Evolutionary conservation across 768 basidiomycete genomes (phyloP), one percentile per base, ranked within the genome.

Genomic region (Russula dissimulans): DNA sequence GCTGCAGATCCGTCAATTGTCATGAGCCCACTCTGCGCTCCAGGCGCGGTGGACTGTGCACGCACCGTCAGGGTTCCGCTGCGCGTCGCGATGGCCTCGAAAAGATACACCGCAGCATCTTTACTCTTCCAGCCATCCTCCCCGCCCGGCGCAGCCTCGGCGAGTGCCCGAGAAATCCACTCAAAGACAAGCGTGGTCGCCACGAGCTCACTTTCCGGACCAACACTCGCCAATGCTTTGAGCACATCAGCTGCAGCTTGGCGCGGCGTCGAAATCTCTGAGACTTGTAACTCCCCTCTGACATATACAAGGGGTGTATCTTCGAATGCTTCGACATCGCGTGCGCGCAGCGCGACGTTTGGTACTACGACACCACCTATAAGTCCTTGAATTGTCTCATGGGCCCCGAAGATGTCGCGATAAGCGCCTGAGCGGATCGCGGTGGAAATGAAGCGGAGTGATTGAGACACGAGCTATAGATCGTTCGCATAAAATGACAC

Each of bases 231-330:
- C 3, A 99, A 77, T 0, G 95, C 91, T 57, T 93, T 89, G 3
- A 97, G 81, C n/a, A 98, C 91, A 67, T 99, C 95, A 0, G 89
- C 93, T 0, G 94, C 95, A 3, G 95, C 89, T 67, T 97, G 92
- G 43, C 95, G 78, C 34, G 94, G 83, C 0, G 95, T 98, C 45
- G 89, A 84, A 32, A 82, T 80, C 67, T 95, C 95, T 56, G 81
- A 74, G 31, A 81, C 60, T 61, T 81, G 64, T 68, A 64, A 41
- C 26, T 66, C 65, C 59, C 74, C 59, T 15, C 69, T 71, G 66
- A 97, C 90, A 70, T 88, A 98, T 69, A 98, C 95, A 42, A 95
- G 81, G 0, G 97, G 95, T 65, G 97, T 95, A 62, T 98, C 97
- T 72, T 97, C 94, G 68, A 99, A 98, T 71, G 93, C 86, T 67